Percentiles rank a stretch among this genome's conserved stretches.
Evolutionary conservation across 2,329 filamentous ascomycete species (phyloP).

Genomic region (Pseudopyricularia javanii): DNA sequence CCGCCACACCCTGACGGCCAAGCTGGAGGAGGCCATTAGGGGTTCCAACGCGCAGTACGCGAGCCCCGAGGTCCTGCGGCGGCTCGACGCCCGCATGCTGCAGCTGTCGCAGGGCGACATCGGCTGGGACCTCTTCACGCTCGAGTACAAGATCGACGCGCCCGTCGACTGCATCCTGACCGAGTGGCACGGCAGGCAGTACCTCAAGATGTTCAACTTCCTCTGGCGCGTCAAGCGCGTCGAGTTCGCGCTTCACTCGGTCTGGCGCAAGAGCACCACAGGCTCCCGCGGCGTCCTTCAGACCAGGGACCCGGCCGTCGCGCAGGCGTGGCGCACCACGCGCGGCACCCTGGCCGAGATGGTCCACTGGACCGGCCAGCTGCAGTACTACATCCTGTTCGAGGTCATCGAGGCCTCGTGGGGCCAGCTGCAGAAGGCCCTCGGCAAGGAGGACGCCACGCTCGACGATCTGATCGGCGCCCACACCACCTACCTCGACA

Average conservation of each 20-base stretch:
- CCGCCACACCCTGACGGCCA: constrained; percentile 91
- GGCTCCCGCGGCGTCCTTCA: constrained; percentile 84
- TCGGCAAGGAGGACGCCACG: constrained; percentile 71
- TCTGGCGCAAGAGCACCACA: constrained; percentile 94
- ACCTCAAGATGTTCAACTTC: constrained; percentile 98
- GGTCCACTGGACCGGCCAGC: constrained; percentile 94
- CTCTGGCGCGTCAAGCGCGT: constrained; percentile 97
- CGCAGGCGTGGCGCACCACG: constrained; percentile 78
- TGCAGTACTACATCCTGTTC: constrained; percentile 97
- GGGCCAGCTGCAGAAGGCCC: constrained; percentile 75
- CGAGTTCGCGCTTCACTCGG: constrained; percentile 81
- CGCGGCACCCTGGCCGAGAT: constrained; percentile 88
- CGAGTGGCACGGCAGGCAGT: constrained; percentile 88
- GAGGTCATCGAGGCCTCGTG: constrained; percentile 96
- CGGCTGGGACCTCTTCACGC: constrained; percentile 97
- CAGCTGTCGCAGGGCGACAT: constrained; percentile 94
- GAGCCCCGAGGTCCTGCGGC: constrained; percentile 76
- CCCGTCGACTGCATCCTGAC: constrained; percentile 96
- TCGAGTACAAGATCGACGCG: constrained; percentile 96
- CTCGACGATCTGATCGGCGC: constrained; percentile 91
- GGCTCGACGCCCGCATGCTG: constrained; percentile 94
- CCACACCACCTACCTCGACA: constrained; percentile 79
- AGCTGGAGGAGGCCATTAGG: constrained; percentile 91
- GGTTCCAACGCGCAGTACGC: constrained; percentile 97
- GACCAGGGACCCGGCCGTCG: constrained; percentile 55